Evolutionary conservation across 768 basidiomycete genomes (phyloP).

Genomic region (Serendipita sp.): DNA sequence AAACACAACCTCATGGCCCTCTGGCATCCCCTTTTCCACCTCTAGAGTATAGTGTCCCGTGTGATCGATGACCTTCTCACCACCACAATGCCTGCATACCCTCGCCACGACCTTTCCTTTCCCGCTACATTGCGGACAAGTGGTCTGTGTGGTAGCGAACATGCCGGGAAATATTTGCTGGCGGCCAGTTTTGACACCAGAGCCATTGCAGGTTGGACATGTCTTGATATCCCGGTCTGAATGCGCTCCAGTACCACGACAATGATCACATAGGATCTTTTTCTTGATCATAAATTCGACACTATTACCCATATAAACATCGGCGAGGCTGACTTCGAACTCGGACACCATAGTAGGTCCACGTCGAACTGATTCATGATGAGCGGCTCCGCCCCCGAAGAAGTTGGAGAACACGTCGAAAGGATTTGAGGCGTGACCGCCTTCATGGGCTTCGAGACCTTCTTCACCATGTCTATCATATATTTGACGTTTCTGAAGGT

Average conservation of each 20-base stretch:
- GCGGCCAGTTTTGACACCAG: slow-evolving; percentile 68
- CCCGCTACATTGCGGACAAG: slow-evolving; percentile 72
- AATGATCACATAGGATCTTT: slow-evolving; percentile 87
- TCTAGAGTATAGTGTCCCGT: slow-evolving; percentile 74
- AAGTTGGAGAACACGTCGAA: slow-evolving; percentile 90
- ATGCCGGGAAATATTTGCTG: slow-evolving; percentile 97
- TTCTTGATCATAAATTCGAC: slow-evolving; percentile 81
- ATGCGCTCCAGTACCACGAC: slow-evolving; percentile 87
- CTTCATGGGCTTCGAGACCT: slow-evolving; percentile 78
- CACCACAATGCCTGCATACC: slow-evolving; percentile 67
- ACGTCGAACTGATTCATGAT: slow-evolving; percentile 48
- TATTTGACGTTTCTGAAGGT: slow-evolving; percentile 65
- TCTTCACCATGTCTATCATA: slow-evolving; percentile 96
- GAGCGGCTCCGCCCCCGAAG: slow-evolving; percentile 58
- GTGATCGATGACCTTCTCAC: slow-evolving; percentile 67
- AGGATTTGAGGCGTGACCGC: slow-evolving; percentile 53
- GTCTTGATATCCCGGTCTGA: slow-evolving; percentile 74
- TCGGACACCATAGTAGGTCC: slow-evolving; percentile 66
- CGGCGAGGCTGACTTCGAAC: slow-evolving; percentile 73
- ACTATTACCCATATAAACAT: slow-evolving; percentile 30
- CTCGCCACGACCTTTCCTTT: slow-evolving; percentile 65
- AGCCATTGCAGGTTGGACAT: slow-evolving; percentile 72
- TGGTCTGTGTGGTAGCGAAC: slow-evolving; percentile 76
- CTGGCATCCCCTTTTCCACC: slow-evolving; percentile 74
- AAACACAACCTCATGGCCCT: slow-evolving; percentile 83